These are phyloP conservation scores for Podospora bellae-mahoneyi DNA, from an alignment of 495 filamentous ascomycete genomes.

Conservation along the genomic window DNA sequence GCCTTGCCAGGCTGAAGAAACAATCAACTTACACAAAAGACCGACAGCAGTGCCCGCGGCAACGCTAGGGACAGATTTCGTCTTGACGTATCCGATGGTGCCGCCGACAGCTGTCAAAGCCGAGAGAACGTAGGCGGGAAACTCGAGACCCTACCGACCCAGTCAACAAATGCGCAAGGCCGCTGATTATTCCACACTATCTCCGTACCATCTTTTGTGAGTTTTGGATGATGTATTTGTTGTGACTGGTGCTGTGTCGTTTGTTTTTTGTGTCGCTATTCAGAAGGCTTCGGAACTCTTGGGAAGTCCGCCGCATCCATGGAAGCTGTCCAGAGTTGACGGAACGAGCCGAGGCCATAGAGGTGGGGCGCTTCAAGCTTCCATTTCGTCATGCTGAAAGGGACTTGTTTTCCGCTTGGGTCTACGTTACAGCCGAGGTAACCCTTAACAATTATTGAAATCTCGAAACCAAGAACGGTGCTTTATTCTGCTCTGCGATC, in stretches of 20 bases:
- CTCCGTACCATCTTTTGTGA: conserved; percentile 19
- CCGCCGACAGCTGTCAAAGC: conserved; percentile 82
- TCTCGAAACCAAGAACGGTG: not conserved
- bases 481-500: not conserved
- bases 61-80: conserved; percentile 81
- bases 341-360: not conserved
- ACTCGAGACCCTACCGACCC: conserved; percentile 31
- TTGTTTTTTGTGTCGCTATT: not conserved
- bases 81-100: conserved; percentile 74
- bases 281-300: conserved; percentile 13
- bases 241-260: not conserved
- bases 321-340: not conserved
- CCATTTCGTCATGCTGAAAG: conserved; percentile 7
- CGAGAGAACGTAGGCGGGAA: conserved; percentile 67
- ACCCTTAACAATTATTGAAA: not conserved
- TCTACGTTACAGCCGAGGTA: not conserved
- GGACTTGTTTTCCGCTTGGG: not conserved
- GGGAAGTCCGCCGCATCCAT: conserved; percentile 13
- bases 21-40: conserved; percentile 43
- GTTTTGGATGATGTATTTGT: conserved; percentile 9
- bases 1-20: not conserved
- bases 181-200: not conserved
- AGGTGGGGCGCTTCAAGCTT: not conserved
- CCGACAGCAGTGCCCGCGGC: conserved; percentile 81
- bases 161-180: not conserved